These are phyloP conservation scores for Astrephomene gubernaculifera DNA, from an alignment of 139 green algal species.

Conservation along the genomic window DNA sequence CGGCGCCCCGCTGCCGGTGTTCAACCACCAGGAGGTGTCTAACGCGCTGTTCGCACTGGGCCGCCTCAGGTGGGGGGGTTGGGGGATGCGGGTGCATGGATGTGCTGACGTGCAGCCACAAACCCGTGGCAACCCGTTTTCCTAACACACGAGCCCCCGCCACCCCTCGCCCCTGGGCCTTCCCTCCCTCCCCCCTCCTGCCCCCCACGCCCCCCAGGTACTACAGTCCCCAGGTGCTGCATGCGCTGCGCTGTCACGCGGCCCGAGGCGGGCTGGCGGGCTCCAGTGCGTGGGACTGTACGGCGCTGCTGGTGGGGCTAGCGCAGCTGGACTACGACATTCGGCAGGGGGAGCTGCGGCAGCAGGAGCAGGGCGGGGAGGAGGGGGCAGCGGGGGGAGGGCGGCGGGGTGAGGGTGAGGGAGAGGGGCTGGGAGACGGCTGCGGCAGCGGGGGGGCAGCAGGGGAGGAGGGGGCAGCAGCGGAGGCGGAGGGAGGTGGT, in stretches of 20 bases:
- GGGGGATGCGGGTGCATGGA: no score
- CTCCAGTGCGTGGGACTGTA: conserved; percentile 23
- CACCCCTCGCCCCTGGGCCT: not conserved
- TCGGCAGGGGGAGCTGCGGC: not conserved
- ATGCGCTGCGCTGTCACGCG: conserved; percentile 6
- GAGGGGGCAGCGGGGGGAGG: no score
- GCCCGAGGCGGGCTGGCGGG: conserved; percentile 4
- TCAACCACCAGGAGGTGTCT: conserved; percentile 31
- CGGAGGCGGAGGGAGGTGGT: no score
- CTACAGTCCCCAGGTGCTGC: conserved; percentile 25
- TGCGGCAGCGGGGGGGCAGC: not conserved
- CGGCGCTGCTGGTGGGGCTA: conserved; percentile 4
- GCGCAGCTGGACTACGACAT: conserved; percentile 23
- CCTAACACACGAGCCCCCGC: no score
- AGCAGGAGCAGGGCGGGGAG: not conserved
- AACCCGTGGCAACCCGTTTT: no score
- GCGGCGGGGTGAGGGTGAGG: no score
- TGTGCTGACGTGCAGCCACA: no score
- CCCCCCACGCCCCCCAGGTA: conserved; percentile 3
- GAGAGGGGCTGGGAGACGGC: not conserved
- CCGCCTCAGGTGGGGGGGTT: conserved; percentile 20
- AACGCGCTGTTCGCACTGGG: conserved; percentile 20
- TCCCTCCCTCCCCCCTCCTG: not conserved
- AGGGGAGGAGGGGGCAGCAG: not conserved
- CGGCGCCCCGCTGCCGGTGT: not conserved